Conservation (phyloP, 371 early-diverging fungal species). For the Mortierella sp. region DNA sequence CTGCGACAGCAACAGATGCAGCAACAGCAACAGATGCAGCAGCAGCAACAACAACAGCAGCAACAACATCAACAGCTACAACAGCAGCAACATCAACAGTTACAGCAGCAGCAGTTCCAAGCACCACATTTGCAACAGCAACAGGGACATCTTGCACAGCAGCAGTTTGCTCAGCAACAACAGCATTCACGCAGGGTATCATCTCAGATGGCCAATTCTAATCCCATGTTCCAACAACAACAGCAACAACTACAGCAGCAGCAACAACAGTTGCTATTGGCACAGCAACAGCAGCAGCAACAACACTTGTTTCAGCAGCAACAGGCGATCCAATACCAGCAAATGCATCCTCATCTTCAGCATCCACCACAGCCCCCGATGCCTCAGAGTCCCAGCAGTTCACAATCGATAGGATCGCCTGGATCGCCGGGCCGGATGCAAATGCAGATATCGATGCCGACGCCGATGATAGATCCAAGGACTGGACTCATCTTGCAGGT, state of each 20-base stretch:
- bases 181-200: constrained; percentile 37
- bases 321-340: constrained; percentile 34
- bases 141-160: constrained; percentile 7
- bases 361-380: constrained; percentile 23
- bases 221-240: constrained; percentile 23
- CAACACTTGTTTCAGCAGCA: constrained; percentile 37
- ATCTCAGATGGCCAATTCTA: constrained; percentile 32
- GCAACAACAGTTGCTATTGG: constrained; percentile 34
- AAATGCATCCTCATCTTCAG: constrained; percentile 40
- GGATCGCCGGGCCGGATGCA: constrained; percentile 36
- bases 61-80: constrained; percentile 13
- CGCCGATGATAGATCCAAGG: constrained; percentile 26
- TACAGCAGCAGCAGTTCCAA: constrained; percentile 23
- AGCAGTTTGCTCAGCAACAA: constrained; percentile 23
- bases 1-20: constrained; percentile 22
- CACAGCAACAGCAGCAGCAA: constrained; percentile 37
- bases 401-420: constrained; percentile 42
- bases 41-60: constrained; percentile 4
- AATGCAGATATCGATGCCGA: constrained; percentile 15
- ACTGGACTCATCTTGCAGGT: constrained; percentile 9
- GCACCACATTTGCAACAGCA: constrained; percentile 13
- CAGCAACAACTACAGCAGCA: constrained; percentile 46
- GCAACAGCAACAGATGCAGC: constrained; percentile 13
- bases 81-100: constrained; percentile 6
- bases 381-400: constrained; percentile 42